Conservation (phyloP, 495 filamentous ascomycete species). For the Glonium stellatum region DNA sequence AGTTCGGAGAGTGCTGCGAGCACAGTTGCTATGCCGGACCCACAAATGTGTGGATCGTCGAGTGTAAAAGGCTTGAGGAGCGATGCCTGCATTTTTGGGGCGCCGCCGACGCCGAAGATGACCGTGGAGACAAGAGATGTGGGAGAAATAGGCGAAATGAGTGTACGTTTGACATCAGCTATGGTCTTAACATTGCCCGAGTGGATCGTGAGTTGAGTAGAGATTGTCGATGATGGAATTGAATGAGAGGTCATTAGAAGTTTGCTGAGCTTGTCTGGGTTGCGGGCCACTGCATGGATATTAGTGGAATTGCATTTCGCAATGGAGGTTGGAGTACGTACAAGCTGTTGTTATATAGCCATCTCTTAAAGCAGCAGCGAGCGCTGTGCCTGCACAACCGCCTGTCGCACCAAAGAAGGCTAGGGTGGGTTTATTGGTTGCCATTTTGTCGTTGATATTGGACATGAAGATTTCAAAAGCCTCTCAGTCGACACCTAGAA, state of each 20-base stretch:
- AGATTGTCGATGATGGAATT: slow-evolving; percentile 17
- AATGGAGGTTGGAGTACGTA: slow-evolving; percentile 5
- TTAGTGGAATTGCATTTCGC: slow-evolving; percentile 1
- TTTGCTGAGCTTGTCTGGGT: slow-evolving; percentile 52
- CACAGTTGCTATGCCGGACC: slow-evolving; percentile 42
- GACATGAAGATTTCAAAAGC: not conserved
- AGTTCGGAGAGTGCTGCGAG: slow-evolving; percentile 39
- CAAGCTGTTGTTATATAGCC: slow-evolving; percentile 28
- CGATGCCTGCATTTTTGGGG: slow-evolving; percentile 26
- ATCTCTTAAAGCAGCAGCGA: slow-evolving; percentile 26
- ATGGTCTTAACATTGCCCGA: slow-evolving; percentile 30
- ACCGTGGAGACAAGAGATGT: slow-evolving; percentile 30
- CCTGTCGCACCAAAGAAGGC: slow-evolving; percentile 55
- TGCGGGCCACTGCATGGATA: slow-evolving; percentile 43
- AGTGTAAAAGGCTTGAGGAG: slow-evolving; percentile 34
- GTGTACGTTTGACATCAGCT: slow-evolving; percentile 25
- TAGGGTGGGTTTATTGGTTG: slow-evolving; percentile 32
- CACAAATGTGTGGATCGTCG: slow-evolving; percentile 54
- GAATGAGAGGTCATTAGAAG: slow-evolving; percentile 36
- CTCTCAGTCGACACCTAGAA: no score
- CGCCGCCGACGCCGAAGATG: slow-evolving; percentile 32
- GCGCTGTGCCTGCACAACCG: slow-evolving; percentile 43
- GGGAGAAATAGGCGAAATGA: slow-evolving; percentile 9
- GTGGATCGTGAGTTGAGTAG: slow-evolving; percentile 33
- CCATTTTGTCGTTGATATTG: not conserved